Conservation (phyloP, 2,329 filamentous ascomycete species). For the Cyclaneusma minus region DNA sequence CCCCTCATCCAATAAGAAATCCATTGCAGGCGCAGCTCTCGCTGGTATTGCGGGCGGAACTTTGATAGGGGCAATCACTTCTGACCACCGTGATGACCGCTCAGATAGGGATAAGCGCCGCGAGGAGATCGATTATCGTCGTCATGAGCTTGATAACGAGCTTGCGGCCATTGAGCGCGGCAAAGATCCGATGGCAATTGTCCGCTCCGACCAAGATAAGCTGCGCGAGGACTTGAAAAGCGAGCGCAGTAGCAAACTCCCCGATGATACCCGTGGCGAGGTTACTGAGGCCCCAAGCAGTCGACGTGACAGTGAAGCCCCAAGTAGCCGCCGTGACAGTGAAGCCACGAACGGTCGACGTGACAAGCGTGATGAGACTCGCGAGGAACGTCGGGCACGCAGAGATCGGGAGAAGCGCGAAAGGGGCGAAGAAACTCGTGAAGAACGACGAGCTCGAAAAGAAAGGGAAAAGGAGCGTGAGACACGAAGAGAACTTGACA, state of each 20-base stretch:
- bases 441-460: slow-evolving; percentile 5
- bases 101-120: too few species aligned
- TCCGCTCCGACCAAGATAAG: too few species aligned
- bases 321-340: slow-evolving; percentile 7
- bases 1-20: slow-evolving; percentile 20
- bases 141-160: too few species aligned
- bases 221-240: not conserved
- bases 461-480: not conserved
- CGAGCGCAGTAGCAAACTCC: not conserved
- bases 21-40: slow-evolving; percentile 28
- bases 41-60: slow-evolving; percentile 32
- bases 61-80: slow-evolving; percentile 29
- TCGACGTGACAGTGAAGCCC: slow-evolving; percentile 9
- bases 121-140: slow-evolving; percentile 6
- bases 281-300: too few species aligned
- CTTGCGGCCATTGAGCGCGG: too few species aligned
- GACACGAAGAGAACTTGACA: not conserved
- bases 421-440: slow-evolving; percentile 3
- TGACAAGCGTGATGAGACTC: slow-evolving; percentile 9
- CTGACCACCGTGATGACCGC: slow-evolving; percentile 14
- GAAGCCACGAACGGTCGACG: slow-evolving; percentile 10
- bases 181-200: too few species aligned
- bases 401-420: slow-evolving; percentile 1
- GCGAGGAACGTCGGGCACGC: slow-evolving; percentile 17
- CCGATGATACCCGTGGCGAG: not conserved